Percentiles rank a stretch among this genome's conserved stretches.
Conservation (phyloP, 352 stramenopile species). For the Globisporangium megalacanthum region DNA sequence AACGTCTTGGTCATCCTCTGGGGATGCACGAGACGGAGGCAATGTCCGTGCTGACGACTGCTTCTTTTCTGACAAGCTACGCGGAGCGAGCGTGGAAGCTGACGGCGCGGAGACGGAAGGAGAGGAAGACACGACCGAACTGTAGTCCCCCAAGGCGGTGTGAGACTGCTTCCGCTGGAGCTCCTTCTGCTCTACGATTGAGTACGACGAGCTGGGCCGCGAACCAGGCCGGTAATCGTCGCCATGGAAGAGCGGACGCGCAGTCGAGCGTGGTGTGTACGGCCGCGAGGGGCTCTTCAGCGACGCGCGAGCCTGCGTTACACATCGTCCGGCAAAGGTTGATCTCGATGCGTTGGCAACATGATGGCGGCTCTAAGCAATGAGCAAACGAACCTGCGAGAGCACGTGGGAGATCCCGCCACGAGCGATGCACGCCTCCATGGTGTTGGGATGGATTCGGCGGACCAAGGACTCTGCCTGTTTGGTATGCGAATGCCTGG, state of each 20-base stretch:
- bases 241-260: constrained; percentile 61
- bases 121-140: not conserved
- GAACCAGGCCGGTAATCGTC: constrained; percentile 71
- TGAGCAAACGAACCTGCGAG: constrained; percentile 39
- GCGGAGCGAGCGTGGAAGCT: constrained; percentile 14
- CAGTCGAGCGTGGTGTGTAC: constrained; percentile 58
- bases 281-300: constrained; percentile 80
- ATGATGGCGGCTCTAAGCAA: no score
- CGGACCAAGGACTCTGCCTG: no score
- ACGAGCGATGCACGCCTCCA: constrained; percentile 72
- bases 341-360: not conserved
- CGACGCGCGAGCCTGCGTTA: constrained; percentile 54
- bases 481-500: no score
- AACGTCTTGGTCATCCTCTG: constrained; percentile 6
- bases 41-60: not conserved
- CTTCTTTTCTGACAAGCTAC: constrained; percentile 7
- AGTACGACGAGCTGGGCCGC: constrained; percentile 64
- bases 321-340: not conserved
- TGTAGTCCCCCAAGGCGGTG: no score
- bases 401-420: constrained; percentile 77
- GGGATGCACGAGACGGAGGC: not conserved
- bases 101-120: constrained; percentile 1
- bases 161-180: constrained; percentile 9
- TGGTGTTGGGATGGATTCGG: constrained; percentile 4
- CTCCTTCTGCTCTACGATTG: constrained; percentile 32